phyloP scores from a whole-genome alignment of 1,284 basidiomycete genomes.

The Gymnopus androsaceus region DNA sequence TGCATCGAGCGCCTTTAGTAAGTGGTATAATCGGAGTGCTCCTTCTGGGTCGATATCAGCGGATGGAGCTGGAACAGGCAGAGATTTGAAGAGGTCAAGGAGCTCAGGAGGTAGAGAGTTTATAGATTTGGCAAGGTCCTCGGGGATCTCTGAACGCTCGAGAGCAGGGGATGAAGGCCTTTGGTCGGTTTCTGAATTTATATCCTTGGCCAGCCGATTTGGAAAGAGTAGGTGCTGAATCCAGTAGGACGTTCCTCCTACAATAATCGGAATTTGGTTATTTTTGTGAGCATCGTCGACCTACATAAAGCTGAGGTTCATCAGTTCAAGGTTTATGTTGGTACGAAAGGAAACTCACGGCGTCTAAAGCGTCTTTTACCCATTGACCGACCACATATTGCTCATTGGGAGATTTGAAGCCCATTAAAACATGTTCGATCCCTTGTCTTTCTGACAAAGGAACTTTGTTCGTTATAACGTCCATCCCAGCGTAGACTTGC shows the following conservation, averaged over 20 bases:
- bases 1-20: constrained; percentile 77
- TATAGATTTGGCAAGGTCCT: constrained; percentile 13
- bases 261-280: constrained; percentile 80
- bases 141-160: constrained; percentile 14
- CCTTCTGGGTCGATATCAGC: constrained; percentile 53
- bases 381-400: constrained; percentile 88
- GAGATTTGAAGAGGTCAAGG: constrained; percentile 14
- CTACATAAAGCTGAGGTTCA: constrained; percentile 38
- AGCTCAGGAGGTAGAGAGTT: constrained; percentile 15
- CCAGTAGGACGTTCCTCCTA: constrained; percentile 97
- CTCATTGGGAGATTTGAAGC: constrained; percentile 81
- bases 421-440: constrained; percentile 88
- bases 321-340: not conserved
- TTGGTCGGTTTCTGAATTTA: constrained; percentile 3
- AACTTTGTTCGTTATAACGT: constrained; percentile 96
- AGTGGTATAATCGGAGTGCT: constrained; percentile 63
- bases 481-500: constrained; percentile 95
- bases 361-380: constrained; percentile 73
- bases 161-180: constrained; percentile 6
- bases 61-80: constrained; percentile 40
- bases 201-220: constrained; percentile 51
- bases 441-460: constrained; percentile 76
- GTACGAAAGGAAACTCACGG: constrained; percentile 46
- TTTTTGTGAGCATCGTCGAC: constrained; percentile 68
- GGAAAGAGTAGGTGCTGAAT: constrained; percentile 92